Evolutionary conservation across 768 basidiomycete genomes (phyloP).

Genomic region (Lanmaoa rubissima): DNA sequence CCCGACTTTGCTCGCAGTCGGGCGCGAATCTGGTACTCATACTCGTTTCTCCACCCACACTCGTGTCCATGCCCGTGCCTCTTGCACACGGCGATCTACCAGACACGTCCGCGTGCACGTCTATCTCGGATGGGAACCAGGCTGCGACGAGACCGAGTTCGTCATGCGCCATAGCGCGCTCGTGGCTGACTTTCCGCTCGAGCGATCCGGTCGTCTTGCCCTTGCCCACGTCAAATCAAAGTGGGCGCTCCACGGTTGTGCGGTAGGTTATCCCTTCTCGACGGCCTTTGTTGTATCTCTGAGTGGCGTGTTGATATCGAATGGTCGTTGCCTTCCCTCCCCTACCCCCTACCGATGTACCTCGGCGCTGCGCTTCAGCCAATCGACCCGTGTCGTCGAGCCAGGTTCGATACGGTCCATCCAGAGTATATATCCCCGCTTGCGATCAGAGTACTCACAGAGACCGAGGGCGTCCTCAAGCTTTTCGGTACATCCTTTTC

Average conservation of each 20-base stretch:
- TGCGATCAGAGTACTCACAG: conserved; percentile 27
- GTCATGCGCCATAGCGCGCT: conserved; percentile 27
- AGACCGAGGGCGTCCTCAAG: conserved; percentile 26
- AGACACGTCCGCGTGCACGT: conserved; percentile 33
- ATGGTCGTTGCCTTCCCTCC: background rate
- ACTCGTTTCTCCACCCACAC: background rate
- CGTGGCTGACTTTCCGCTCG: conserved; percentile 28
- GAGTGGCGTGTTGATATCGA: background rate
- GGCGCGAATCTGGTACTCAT: background rate
- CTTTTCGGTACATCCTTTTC: conserved; percentile 21
- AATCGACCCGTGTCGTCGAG: conserved; percentile 24
- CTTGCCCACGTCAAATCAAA: conserved; percentile 17
- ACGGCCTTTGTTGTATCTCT: background rate
- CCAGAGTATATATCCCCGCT: conserved; percentile 28
- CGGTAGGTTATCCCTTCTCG: background rate
- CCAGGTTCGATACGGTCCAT: conserved; percentile 19
- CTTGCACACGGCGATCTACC: background rate
- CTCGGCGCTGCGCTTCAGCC: background rate
- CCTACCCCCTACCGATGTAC: no score
- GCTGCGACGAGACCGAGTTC: conserved; percentile 30
- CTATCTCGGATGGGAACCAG: conserved; percentile 29
- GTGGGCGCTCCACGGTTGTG: conserved; percentile 27
- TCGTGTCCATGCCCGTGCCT: no score
- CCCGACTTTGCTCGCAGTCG: background rate
- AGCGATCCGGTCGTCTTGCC: conserved; percentile 18